These are phyloP conservation scores for Omphalea diandra DNA, from an alignment of 441 rosid genomes.

Conservation along the genomic window DNA sequence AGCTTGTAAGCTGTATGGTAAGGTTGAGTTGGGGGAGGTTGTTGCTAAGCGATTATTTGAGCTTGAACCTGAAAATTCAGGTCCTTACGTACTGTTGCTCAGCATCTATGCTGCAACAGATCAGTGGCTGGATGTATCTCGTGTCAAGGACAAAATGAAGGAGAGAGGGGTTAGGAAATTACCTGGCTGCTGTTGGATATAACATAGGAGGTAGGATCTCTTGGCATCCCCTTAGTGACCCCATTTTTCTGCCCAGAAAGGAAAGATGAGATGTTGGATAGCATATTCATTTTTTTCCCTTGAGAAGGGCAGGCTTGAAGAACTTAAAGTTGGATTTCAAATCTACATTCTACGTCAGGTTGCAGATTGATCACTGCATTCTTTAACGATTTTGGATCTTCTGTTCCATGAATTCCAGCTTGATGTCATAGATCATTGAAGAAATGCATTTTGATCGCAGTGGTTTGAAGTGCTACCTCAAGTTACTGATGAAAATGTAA, in stretches of 20 bases:
- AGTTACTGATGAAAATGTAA: background rate
- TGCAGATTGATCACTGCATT: background rate
- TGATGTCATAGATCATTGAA: background rate
- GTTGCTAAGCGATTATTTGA: conserved; percentile 54
- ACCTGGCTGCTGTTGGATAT: conserved; percentile 61
- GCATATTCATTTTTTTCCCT: background rate
- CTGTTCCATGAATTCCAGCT: background rate
- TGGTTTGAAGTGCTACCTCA: background rate
- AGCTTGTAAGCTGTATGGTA: conserved; percentile 58
- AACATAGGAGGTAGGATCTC: conserved; percentile 8
- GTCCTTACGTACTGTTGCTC: conserved; percentile 66
- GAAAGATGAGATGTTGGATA: background rate
- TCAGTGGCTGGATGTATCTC: conserved; percentile 62
- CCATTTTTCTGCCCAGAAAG: background rate
- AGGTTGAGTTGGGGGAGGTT: conserved; percentile 56
- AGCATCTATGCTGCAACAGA: conserved; percentile 74
- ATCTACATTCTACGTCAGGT: background rate
- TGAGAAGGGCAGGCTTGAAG: background rate
- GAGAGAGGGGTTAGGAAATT: conserved; percentile 61
- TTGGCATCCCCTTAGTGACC: background rate
- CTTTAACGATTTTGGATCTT: background rate
- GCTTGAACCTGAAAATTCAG: conserved; percentile 66
- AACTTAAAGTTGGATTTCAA: background rate
- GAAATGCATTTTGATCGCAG: background rate
- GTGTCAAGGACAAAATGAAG: conserved; percentile 59